These are phyloP conservation scores for Penicillium sp. DNA, from an alignment of 2,329 filamentous ascomycete species.

Conservation along the genomic window DNA sequence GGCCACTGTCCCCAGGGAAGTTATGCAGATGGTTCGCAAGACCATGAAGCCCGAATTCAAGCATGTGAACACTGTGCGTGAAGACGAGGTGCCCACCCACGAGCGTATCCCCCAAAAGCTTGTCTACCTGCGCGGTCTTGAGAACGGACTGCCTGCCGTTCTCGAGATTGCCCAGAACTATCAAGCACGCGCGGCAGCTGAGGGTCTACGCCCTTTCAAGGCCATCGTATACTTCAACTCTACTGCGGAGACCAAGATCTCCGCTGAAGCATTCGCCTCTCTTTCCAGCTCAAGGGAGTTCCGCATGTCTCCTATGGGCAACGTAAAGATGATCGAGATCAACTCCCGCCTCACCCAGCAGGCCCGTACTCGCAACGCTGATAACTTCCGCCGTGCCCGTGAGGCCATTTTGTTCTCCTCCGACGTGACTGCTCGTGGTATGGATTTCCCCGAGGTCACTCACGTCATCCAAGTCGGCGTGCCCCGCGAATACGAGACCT, in stretches of 20 bases:
- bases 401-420: constrained; percentile 70
- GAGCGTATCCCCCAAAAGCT: constrained; percentile 76
- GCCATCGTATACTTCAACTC: constrained; percentile 91
- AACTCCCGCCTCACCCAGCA: constrained; percentile 73
- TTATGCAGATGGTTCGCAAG: constrained; percentile 71
- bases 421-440: constrained; percentile 75
- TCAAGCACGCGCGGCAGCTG: constrained; percentile 41
- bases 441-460: constrained; percentile 79
- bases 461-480: constrained; percentile 71
- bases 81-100: constrained; percentile 81
- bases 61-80: constrained; percentile 81
- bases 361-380: constrained; percentile 65
- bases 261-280: constrained; percentile 55
- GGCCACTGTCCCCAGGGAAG: constrained; percentile 81
- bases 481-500: constrained; percentile 63
- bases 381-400: constrained; percentile 63
- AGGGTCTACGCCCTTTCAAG: constrained; percentile 68
- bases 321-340: constrained; percentile 55
- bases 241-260: constrained; percentile 67
- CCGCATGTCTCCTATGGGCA: constrained; percentile 30
- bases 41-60: constrained; percentile 82
- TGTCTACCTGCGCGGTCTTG: constrained; percentile 63
- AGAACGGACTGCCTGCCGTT: constrained; percentile 72
- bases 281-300: constrained; percentile 40
- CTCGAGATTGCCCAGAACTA: constrained; percentile 70